Base-by-base conservation (phyloP, 495 filamentous ascomycete species). In the Parathielavia hyrcaniae region DNA sequence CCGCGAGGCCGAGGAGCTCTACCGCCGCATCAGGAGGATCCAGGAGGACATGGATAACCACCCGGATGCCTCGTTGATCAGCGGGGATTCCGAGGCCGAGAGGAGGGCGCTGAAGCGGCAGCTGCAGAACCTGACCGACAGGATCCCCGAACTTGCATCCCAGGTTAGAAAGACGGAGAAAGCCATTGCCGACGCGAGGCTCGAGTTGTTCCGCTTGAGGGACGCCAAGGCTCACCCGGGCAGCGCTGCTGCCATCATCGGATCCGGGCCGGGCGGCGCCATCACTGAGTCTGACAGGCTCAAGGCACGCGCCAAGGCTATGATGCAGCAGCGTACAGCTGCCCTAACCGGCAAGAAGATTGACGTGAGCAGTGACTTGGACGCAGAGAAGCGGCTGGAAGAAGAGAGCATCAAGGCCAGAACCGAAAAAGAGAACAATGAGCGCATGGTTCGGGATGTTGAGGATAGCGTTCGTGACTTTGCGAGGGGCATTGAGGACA, bases 311-410 rank as follows among this genome's bases (percentile, higher is more conserved):
- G 91, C 95, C 35, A 95, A 89, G 70, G 91, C 91, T 40, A 93
- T 96, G 82, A 97, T 99, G 93, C 91, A 97, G 75, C 91, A 96
- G 60, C 86, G 92, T 43, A 88, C 92, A 63, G 95, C 95, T 50
- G 92, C 91, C 39, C 75, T 99, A 62, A 88, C 90, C 45, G 95
- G 95, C 39, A 87, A 84, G 67, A 88, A 90, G 61, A 72, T 85
- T 26, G 81, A 85, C 20, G 71, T 77, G 12, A 75, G 72, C 49
- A 79, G 81, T 39, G 83, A 89, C 66, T 78, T 83, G 7, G 88
- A 83, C 55, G 89, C 89, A 11, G 86, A 90, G 39, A 88, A 89
- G 71, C 81, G 88, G 13, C 69, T 97, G 32, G 92, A 97, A 66
- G 86, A 91, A 53, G 93, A 99, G 70, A 93, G 79, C 68, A 81